phyloP scores from a whole-genome alignment of 2,329 filamentous ascomycete genomes.

The Cryphonectria parasitica region DNA sequence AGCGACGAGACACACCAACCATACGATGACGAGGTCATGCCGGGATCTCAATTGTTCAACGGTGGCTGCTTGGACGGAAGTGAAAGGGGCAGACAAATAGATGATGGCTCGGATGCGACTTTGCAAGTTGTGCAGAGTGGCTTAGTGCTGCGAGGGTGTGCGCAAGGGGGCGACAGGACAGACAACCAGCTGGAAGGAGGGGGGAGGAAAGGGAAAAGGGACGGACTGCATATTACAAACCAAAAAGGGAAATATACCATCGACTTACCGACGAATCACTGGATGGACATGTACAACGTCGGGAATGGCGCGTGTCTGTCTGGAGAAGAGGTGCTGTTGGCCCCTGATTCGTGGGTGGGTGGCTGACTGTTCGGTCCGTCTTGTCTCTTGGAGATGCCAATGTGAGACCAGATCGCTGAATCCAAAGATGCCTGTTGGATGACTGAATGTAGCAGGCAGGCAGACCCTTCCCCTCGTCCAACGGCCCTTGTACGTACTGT shows the following conservation, averaged over 20 bases:
- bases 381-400: constrained; percentile 21
- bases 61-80: background rate
- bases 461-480: background rate
- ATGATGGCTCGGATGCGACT: background rate
- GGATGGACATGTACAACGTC: background rate
- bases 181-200: background rate
- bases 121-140: background rate
- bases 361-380: constrained; percentile 18
- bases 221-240: background rate
- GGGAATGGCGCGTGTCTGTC: background rate
- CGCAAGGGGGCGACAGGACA: background rate
- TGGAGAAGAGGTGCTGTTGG: background rate
- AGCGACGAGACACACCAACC: constrained; percentile 16
- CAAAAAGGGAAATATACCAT: background rate
- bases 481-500: background rate
- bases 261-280: constrained; percentile 16
- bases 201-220: background rate
- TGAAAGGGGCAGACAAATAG: too few species aligned
- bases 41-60: constrained; percentile 17
- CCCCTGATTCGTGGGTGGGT: constrained; percentile 17
- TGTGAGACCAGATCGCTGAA: constrained; percentile 11
- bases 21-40: constrained; percentile 19
- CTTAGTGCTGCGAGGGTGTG: background rate
- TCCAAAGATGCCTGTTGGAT: constrained; percentile 8
- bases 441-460: too few species aligned